Percentiles rank a stretch among this genome's conserved stretches.
Evolutionary conservation across 352 stramenopile species (phyloP).

Genomic region (Globisporangium okanoganense): DNA sequence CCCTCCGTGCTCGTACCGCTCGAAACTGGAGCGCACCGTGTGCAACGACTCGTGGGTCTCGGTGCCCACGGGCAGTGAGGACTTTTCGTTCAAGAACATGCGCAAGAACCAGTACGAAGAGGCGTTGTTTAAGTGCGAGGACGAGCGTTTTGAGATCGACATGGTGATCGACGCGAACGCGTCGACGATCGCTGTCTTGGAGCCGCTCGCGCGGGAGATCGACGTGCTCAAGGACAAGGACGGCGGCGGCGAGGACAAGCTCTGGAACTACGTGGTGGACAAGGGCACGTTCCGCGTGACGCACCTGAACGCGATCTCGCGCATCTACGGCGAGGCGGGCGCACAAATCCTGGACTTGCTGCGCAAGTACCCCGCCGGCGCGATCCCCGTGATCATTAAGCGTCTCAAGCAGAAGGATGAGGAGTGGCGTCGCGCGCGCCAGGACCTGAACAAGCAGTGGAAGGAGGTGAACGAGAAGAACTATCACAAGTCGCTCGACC

Average conservation of each 20-base stretch:
- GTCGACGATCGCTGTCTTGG: slow-evolving; percentile 93
- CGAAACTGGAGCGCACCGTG: slow-evolving; percentile 87
- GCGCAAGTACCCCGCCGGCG: slow-evolving; percentile 93
- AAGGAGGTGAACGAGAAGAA: slow-evolving; percentile 98
- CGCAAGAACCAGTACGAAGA: slow-evolving; percentile 99
- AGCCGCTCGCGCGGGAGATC: slow-evolving; percentile 96
- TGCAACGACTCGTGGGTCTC: slow-evolving; percentile 98
- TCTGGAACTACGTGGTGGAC: slow-evolving; percentile 92
- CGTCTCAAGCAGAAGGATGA: slow-evolving; percentile 98
- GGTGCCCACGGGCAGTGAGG: slow-evolving; percentile 97
- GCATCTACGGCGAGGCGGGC: slow-evolving; percentile 96
- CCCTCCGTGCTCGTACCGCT: slow-evolving; percentile 95
- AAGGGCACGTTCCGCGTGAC: slow-evolving; percentile 93
- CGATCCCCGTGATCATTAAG: slow-evolving; percentile 98
- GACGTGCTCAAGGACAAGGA: slow-evolving; percentile 74
- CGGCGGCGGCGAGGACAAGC: slow-evolving; percentile 45
- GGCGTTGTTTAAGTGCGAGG: slow-evolving; percentile 98
- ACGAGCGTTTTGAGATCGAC: slow-evolving; percentile 95
- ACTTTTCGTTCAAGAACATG: slow-evolving; percentile 99
- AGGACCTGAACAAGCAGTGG: slow-evolving; percentile 96
- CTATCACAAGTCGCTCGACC: slow-evolving; percentile 98
- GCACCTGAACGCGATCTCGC: slow-evolving; percentile 97
- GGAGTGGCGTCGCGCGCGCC: slow-evolving; percentile 92
- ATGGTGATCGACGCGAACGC: slow-evolving; percentile 97
- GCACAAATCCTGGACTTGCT: slow-evolving; percentile 93